Percentiles rank a stretch among this genome's conserved stretches.
Evolutionary conservation across 2,329 filamentous ascomycete species (phyloP).

Genomic region (Fusarium miscanthi): DNA sequence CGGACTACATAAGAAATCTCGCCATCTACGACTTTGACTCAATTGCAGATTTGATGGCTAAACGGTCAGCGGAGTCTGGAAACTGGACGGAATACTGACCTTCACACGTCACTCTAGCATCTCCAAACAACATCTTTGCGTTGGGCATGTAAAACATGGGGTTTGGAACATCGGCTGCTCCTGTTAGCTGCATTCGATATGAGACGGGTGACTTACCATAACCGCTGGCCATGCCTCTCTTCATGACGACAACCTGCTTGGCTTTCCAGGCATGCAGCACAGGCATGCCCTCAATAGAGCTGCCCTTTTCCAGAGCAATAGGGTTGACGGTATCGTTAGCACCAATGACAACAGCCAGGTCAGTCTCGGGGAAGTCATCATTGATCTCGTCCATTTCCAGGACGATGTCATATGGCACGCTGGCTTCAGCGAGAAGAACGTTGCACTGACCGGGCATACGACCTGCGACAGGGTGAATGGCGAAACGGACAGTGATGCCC

Average conservation of each 20-base stretch:
- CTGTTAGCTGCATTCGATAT: conserved; percentile 23
- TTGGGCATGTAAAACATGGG: conserved; percentile 94
- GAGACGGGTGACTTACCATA: conserved; percentile 69
- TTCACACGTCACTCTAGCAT: conserved; percentile 86
- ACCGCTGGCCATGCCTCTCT: conserved; percentile 87
- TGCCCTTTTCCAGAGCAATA: conserved; percentile 84
- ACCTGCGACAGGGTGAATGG: conserved; percentile 89
- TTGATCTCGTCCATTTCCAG: conserved; percentile 98
- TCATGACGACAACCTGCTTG: conserved; percentile 94
- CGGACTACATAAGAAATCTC: conserved; percentile 28
- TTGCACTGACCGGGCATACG: conserved; percentile 96
- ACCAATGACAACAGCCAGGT: conserved; percentile 88
- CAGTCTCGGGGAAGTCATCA: conserved; percentile 87
- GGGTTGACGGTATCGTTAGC: conserved; percentile 95
- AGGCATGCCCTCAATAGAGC: conserved; percentile 90
- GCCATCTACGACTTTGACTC: conserved; percentile 47
- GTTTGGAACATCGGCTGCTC: conserved; percentile 83
- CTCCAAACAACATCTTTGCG: conserved; percentile 91
- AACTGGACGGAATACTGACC: conserved; percentile 60
- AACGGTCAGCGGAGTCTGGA: conserved; percentile 36
- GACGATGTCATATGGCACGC: conserved; percentile 90
- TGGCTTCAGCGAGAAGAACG: conserved; percentile 87
- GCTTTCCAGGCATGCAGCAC: conserved; percentile 94
- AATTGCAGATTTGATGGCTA: conserved; percentile 56
- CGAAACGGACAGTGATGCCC: conserved; percentile 85